Base-by-base conservation (phyloP, 257 asterid genomes). In the Scutellaria baicalensis region DNA sequence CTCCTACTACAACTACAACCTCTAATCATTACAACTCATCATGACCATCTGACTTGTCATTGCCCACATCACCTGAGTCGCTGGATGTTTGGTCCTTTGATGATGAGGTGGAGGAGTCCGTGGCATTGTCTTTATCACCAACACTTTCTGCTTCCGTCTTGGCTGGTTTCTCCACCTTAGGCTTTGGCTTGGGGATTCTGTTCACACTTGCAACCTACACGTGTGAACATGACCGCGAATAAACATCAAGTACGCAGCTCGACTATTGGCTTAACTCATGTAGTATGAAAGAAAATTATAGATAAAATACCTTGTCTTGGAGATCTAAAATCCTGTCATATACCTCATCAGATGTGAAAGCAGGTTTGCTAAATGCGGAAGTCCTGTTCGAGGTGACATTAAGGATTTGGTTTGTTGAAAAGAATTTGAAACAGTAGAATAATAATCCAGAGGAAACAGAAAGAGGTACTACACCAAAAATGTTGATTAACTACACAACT, bases 11-110 rank as follows among this genome's bases (percentile, higher is more conserved):
- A n/a, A n/a, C n/a, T n/a, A n/a, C n/a, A n/a, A n/a, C n/a, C n/a
- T n/a, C n/a, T n/a, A n/a, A n/a, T n/a, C n/a, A n/a, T n/a, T n/a
- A 94, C 84, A 94, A 73, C 84, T 94, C 99, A 74, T 94, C 99
- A n/a, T 88, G 99, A 31, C 62, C 58, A 16, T 75, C 36, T 6
- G 79, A 66, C 64, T 79, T 78, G 69, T 54, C 86, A 33, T 77
- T 70, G 16, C 74, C 63, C 11, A 66, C 48, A 38, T 67, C 72
- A 38, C 76, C 88, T 48, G 93, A 58, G 59, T 83, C 86, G 8
- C 69, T 79, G 9, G 76, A 47, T 2, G 85, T 66, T 60, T 78
- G 54, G 55, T 78, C 90, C 58, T 81, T 60, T 68, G 88, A 82
- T 68, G 88, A 82, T 35, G 96, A 64, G 64, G 84, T n/a, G 88